A percentile compares a stretch with the other conserved stretches of the same genome.
Evolutionary conservation across 2,329 filamentous ascomycete genomes (phyloP).

Genomic region (Phaeosphaeriaceae sp.): DNA sequence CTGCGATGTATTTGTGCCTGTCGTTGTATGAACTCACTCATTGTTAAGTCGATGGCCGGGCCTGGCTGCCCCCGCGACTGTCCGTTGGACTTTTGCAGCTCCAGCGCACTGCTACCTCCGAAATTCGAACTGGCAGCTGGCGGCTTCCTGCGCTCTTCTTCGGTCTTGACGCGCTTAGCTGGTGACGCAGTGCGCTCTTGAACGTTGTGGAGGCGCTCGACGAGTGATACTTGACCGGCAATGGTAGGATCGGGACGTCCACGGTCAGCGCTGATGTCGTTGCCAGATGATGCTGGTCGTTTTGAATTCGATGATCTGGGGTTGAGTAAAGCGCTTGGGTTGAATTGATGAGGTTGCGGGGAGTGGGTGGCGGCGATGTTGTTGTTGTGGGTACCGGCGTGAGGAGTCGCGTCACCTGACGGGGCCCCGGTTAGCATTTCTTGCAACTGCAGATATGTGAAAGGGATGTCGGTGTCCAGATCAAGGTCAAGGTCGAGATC

Average conservation of each 20-base stretch:
- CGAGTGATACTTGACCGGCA: constrained; percentile 64
- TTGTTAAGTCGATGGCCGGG: constrained; percentile 42
- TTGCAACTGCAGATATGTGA: constrained; percentile 6
- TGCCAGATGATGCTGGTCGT: constrained; percentile 36
- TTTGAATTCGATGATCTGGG: constrained; percentile 39
- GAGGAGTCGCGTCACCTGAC: constrained; percentile 23
- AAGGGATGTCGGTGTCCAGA: constrained; percentile 1
- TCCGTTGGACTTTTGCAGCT: constrained; percentile 48
- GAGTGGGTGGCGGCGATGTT: constrained; percentile 13
- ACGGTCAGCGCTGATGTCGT: constrained; percentile 24
- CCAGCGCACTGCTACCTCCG: constrained; percentile 47
- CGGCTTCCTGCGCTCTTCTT: constrained; percentile 27
- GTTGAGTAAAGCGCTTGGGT: constrained; percentile 44
- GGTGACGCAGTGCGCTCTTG: constrained; percentile 69
- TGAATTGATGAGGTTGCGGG: constrained; percentile 21
- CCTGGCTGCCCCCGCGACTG: constrained; percentile 11
- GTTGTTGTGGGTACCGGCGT: constrained; percentile 15
- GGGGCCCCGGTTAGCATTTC: constrained; percentile 25
- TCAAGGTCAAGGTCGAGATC: neutral
- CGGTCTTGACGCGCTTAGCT: constrained; percentile 41
- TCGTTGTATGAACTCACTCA: constrained; percentile 30
- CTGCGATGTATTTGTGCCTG: no score
- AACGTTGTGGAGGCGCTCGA: constrained; percentile 79
- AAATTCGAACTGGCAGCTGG: constrained; percentile 18
- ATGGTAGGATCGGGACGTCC: constrained; percentile 29